These are phyloP conservation scores for Uncinocarpus reesii DNA, from an alignment of 2,329 filamentous ascomycete genomes.

Conservation along the genomic window DNA sequence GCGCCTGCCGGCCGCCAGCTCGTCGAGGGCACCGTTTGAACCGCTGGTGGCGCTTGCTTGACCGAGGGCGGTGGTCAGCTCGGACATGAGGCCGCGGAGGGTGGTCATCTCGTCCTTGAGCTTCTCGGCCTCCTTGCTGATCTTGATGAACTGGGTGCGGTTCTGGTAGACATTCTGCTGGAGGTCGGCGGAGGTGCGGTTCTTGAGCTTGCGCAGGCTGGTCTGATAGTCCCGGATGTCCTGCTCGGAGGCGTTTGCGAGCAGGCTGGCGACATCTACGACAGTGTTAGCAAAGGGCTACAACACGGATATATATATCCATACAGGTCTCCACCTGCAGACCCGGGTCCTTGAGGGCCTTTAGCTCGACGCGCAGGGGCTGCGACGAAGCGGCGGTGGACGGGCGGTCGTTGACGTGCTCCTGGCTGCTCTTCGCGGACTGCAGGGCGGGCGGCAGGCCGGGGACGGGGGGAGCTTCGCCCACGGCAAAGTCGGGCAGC, in stretches of 20 bases:
- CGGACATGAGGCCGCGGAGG: conserved; percentile 79
- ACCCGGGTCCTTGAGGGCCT: conserved; percentile 67
- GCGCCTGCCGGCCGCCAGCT: conserved; percentile 42
- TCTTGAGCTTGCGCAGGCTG: conserved; percentile 64
- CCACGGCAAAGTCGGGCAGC: conserved; percentile 54
- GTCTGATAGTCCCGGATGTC: conserved; percentile 76
- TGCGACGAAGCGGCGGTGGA: conserved; percentile 46
- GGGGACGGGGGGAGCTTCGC: conserved; percentile 60
- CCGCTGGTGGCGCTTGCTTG: conserved; percentile 40
- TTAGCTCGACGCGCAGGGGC: conserved; percentile 61
- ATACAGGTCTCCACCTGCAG: conserved; percentile 68
- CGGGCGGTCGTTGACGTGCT: conserved; percentile 5
- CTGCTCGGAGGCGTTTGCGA: conserved; percentile 76
- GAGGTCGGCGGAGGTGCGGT: conserved; percentile 67
- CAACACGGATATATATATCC: conserved; percentile 1
- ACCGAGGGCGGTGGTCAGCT: conserved; percentile 63
- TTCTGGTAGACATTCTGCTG: conserved; percentile 97
- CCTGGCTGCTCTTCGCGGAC: conserved; percentile 35
- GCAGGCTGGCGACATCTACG: conserved; percentile 47
- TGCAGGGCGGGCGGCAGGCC: conserved; percentile 46
- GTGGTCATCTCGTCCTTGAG: conserved; percentile 92
- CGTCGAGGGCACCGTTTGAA: conserved; percentile 42
- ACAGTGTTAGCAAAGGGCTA: neutral
- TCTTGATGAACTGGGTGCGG: conserved; percentile 95
- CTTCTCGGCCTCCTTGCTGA: conserved; percentile 97